These are phyloP conservation scores for Cryphonectria carpinicola DNA, from an alignment of 2,329 filamentous ascomycete species.

Conservation along the genomic window DNA sequence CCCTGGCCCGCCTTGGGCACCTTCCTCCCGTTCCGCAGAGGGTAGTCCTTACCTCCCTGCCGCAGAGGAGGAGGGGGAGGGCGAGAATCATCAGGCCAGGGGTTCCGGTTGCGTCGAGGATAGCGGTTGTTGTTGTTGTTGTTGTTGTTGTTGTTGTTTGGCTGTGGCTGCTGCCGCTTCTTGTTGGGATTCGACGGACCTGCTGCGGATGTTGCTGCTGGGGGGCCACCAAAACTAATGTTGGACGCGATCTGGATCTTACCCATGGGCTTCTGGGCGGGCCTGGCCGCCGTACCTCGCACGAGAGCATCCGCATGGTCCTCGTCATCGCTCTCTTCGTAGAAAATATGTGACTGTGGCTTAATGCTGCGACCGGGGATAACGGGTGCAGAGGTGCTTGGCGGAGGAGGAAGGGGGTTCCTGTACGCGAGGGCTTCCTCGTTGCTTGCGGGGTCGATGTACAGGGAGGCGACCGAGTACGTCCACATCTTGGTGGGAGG, in stretches of 20 bases:
- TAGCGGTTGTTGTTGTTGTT: slow-evolving; percentile 1
- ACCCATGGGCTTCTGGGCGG: slow-evolving; percentile 14
- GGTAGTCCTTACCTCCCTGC: slow-evolving; percentile 20
- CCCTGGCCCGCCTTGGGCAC: slow-evolving; percentile 9
- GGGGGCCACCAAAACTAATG: slow-evolving; percentile 23
- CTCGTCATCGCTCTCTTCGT: slow-evolving; percentile 53
- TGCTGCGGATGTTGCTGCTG: background rate
- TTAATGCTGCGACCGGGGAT: slow-evolving; percentile 38
- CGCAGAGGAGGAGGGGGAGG: slow-evolving; percentile 11
- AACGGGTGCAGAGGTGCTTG: slow-evolving; percentile 28
- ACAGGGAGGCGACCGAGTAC: slow-evolving; percentile 50
- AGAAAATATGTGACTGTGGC: slow-evolving; percentile 45
- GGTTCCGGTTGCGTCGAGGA: slow-evolving; percentile 21
- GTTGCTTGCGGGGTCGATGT: slow-evolving; percentile 51
- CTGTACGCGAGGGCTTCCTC: slow-evolving; percentile 43
- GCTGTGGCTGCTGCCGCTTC: slow-evolving; percentile 18
- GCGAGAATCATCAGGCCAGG: background rate
- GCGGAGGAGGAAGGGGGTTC: slow-evolving; percentile 19
- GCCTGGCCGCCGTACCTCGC: slow-evolving; percentile 29
- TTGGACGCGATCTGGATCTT: slow-evolving; percentile 29
- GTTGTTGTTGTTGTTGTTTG: background rate
- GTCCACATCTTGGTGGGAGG: slow-evolving; percentile 54
- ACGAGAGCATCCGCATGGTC: slow-evolving; percentile 46
- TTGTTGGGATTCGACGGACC: slow-evolving; percentile 3
- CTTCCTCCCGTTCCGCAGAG: slow-evolving; percentile 15